Percentiles rank a stretch among this genome's conserved stretches.
Conservation (phyloP, 345 rosid species). For the Gossypium sturtianum region DNA sequence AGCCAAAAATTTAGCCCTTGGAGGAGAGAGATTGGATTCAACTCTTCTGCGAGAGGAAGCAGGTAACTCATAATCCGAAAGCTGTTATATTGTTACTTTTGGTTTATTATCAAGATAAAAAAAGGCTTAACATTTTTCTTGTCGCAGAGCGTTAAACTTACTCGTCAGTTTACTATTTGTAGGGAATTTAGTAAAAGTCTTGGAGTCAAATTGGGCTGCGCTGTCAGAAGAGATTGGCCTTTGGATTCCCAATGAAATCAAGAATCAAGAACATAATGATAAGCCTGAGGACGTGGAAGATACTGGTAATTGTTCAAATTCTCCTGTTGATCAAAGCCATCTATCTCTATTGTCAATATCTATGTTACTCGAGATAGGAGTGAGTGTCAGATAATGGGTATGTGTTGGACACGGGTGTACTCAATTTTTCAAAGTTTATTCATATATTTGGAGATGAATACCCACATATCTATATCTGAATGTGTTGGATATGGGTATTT, state of each 20-base stretch:
- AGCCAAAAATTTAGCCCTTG: conserved; percentile 45
- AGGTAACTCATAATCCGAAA: conserved; percentile 35
- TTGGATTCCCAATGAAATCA: conserved; percentile 72
- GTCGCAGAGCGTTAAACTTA: background rate
- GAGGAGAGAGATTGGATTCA: conserved; percentile 39
- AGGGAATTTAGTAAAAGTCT: conserved; percentile 64
- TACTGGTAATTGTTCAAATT: conserved; percentile 40
- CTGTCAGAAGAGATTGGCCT: conserved; percentile 80
- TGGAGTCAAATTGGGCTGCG: conserved; percentile 73
- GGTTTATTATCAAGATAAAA: background rate
- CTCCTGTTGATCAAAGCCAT: background rate
- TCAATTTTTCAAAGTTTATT: background rate
- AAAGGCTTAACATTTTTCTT: background rate
- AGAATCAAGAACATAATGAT: conserved; percentile 72
- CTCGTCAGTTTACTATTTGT: conserved; percentile 4
- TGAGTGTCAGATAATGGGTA: background rate
- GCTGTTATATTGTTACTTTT: conserved; percentile 4
- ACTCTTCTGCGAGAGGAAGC: conserved; percentile 59
- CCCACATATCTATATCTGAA: background rate
- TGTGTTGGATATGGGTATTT: background rate
- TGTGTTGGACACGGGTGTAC: background rate
- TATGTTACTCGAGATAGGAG: background rate
- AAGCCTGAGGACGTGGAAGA: conserved; percentile 73
- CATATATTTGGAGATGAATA: background rate
- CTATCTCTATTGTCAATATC: background rate